A percentile compares a stretch with the other conserved stretches of the same genome.
Evolutionary conservation across 2,329 filamentous ascomycete genomes (phyloP).

Genomic region (Verticillium alfalfae): DNA sequence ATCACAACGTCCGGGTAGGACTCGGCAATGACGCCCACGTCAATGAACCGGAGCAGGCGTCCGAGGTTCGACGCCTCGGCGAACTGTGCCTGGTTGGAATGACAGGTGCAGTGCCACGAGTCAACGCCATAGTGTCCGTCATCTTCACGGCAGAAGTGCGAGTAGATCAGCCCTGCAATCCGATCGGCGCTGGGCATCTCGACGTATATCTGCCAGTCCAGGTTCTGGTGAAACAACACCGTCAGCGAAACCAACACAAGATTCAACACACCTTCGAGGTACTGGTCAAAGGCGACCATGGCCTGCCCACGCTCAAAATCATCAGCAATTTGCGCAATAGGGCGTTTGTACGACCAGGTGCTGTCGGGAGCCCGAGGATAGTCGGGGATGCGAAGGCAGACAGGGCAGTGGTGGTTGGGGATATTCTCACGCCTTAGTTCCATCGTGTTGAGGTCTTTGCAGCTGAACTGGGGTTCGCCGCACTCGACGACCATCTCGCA

Average conservation of each 20-base stretch:
- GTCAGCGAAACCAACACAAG: neutral
- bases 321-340: neutral
- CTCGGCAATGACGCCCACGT: neutral
- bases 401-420: neutral
- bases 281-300: neutral
- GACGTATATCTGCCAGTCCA: neutral
- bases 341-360: neutral
- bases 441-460: neutral
- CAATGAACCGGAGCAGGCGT: neutral
- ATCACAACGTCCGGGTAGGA: neutral
- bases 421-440: neutral
- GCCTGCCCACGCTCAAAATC: neutral
- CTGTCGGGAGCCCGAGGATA: neutral
- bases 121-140: neutral
- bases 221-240: neutral
- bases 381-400: neutral
- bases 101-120: neutral
- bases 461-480: neutral
- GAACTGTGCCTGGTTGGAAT: neutral
- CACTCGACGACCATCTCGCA: neutral
- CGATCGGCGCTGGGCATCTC: neutral
- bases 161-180: neutral
- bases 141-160: neutral
- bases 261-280: neutral
- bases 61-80: neutral